phyloP scores from a whole-genome alignment of 305 asterid species.

The Withania somnifera region DNA sequence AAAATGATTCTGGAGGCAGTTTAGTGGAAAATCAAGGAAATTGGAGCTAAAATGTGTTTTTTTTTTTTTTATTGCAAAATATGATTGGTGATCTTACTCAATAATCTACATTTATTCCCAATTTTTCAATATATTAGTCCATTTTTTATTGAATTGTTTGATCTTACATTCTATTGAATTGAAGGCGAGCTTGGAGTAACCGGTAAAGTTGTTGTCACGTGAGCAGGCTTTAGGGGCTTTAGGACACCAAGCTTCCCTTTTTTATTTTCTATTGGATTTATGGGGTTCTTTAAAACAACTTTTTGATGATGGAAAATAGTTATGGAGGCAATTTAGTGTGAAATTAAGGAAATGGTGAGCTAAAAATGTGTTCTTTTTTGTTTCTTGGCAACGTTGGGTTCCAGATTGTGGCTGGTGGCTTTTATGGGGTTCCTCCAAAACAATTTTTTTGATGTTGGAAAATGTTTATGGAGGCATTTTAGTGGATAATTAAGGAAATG shows the following conservation, averaged over 20 bases:
- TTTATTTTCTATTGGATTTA: too few relatives aligned
- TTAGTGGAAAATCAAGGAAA: background rate
- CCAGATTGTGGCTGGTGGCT: background rate
- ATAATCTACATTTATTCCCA: too few relatives aligned
- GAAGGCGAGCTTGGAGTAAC: too few relatives aligned
- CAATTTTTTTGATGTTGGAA: background rate
- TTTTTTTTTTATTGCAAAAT: background rate
- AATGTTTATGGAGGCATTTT: background rate
- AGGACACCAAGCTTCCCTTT: too few relatives aligned
- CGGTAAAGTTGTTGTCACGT: too few relatives aligned
- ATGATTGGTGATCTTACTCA: too few relatives aligned
- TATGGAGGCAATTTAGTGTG: background rate
- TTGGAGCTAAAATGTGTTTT: background rate
- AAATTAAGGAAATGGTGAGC: background rate
- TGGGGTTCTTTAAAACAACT: background rate
- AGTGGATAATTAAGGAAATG: background rate
- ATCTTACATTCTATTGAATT: too few relatives aligned
- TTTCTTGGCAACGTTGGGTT: background rate
- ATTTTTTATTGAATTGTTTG: too few relatives aligned
- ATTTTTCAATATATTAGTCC: too few relatives aligned
- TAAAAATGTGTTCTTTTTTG: background rate
- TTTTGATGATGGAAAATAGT: background rate
- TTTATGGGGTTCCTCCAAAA: background rate
- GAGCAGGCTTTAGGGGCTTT: too few relatives aligned
- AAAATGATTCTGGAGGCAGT: background rate